Evolutionary conservation across 805 yeast genomes (phyloP), one percentile per base, ranked within the genome.

Genomic region (Hanseniaspora valbyensis): DNA sequence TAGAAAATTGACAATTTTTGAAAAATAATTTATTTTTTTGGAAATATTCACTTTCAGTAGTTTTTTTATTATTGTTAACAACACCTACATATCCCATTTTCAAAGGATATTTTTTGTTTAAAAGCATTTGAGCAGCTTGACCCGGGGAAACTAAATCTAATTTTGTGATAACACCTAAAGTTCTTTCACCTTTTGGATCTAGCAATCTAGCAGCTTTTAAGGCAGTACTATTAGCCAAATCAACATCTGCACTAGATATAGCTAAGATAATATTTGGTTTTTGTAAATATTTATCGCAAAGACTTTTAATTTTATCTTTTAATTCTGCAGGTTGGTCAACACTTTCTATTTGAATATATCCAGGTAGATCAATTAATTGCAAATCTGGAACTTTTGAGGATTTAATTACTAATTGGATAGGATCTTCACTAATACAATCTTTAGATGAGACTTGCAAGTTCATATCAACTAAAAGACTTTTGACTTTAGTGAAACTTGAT

Each of bases 81-180:
- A 94, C 97, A 52, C 99, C 99, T 19, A 92, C 97, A 62, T 92
- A 92, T 0, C 99, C 99, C 95, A 92, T 85, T 58, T 76, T 80
- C 54, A 92, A 69, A 0, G 98, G 97, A 60, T 94, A 94, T 59
- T 81, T 84, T 55, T 74, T 78, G 65, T 90, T 90, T 26, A 75
- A 73, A 54, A 92, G 69, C 19, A 85, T 76, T 7, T 69, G 71
- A 44, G 77, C 74, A 0, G 95, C 98, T 14, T 71, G 65, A 41
- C 73, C 74, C 0, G 96, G 83, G 22, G 80, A 83, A 2, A 94
- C 95, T 49, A 92, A 72, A 66, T 92, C 99, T 64, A 94, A 66
- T 62, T 92, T 92, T 3, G 98, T 92, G 49, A 92, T 79, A 8
- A 92, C 97, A 48, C 99, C 99, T 54, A 92, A 83, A 0, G 98